Base-by-base conservation (phyloP, 106 monocot genomes). In the Ottelia alismoides region DNA sequence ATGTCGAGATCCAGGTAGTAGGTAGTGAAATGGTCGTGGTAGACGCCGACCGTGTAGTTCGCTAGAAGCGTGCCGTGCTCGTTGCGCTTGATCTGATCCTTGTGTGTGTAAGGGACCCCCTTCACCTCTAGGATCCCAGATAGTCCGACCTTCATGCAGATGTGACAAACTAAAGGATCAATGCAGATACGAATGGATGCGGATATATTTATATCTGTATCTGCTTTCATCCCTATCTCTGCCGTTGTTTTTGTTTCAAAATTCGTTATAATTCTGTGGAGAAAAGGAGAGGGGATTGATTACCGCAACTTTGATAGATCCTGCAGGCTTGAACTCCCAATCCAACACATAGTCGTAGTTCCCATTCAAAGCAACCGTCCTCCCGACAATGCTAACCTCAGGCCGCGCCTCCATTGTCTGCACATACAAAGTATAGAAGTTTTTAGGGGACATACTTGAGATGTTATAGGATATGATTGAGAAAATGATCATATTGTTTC, bases 291-390 rank as follows among this genome's bases (percentile, higher is more conserved):
- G n/a, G n/a, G n/a, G n/a, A n/a, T n/a, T n/a, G 43, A 9, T 16
- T 63, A 81, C 81, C 71, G 19, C 61, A 30, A 82, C 27, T 58
- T 73, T 78, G 27, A 82, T n/a, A n/a, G n/a, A n/a, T n/a, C n/a
- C n/a, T n/a, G n/a, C n/a, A n/a, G n/a, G n/a, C n/a, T n/a, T n/a
- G n/a, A n/a, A n/a, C n/a, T n/a, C n/a, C n/a, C n/a, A n/a, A n/a
- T n/a, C n/a, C n/a, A n/a, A n/a, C n/a, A 87, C 66, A 28, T 82
- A 87, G 47, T 87, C 82, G 27, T 87, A 87, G 56, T 82, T 87
- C 12, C 72, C 78, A 0, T 54, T 19, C 0, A 72, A 70, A 5
- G 67, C 27, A 12, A 87, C 78, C 78, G 76, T 78, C 47, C 87
- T 82, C 62, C 82, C 14, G 53, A 60, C 10, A 74, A 26, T 4